Base-by-base conservation (phyloP, 192 early-diverging fungal species). In the Rhizoclosmatium sp. region DNA sequence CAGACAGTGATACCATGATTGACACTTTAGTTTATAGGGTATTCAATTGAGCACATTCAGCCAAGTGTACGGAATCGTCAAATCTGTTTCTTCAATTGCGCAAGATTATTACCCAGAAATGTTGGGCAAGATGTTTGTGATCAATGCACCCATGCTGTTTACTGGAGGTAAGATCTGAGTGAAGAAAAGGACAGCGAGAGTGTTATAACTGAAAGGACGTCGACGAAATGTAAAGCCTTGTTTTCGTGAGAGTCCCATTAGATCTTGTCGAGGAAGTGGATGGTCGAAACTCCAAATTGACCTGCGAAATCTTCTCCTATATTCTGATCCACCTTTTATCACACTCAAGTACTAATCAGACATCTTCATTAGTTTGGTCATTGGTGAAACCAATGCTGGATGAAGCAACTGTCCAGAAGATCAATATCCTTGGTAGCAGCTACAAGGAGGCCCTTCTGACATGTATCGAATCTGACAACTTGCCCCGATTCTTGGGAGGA, bases 31-130 rank as follows among this genome's bases (percentile, higher is more conserved):
- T 31, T 10, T 2, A 21, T 7, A 76, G 75, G 93, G 93, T 49
- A 93, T 98, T 41, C 92, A 92, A 56, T 89, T 94, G 62, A 85
- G 87, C 59, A 87, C 89, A 59, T 94, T 94, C 91, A 71, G 89
- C 86, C 88, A 91, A 82, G 91, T 92, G 56, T 85, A 82, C 73
- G 83, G 82, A 60, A 84, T 93, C 41, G 91, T 94, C 68, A 91
- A 92, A 78, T 83, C 87, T 65, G 90, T 98, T 64, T 89, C 93
- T 41, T 88, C 92, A 59, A 92, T 93, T 81, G 95, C 96, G 78
- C 95, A 97, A 80, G 92, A 95, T 71, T 93, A 95, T 79, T 99
- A 99, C 76, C 97, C 97, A 14, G 97, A 98, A 82, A 94, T 92
- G 82, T 87, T 98, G 71, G 92, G 93, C 78, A 94, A 92, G 76